phyloP scores from a whole-genome alignment of 2,329 filamentous ascomycete species.

The Coniella lustricola region DNA sequence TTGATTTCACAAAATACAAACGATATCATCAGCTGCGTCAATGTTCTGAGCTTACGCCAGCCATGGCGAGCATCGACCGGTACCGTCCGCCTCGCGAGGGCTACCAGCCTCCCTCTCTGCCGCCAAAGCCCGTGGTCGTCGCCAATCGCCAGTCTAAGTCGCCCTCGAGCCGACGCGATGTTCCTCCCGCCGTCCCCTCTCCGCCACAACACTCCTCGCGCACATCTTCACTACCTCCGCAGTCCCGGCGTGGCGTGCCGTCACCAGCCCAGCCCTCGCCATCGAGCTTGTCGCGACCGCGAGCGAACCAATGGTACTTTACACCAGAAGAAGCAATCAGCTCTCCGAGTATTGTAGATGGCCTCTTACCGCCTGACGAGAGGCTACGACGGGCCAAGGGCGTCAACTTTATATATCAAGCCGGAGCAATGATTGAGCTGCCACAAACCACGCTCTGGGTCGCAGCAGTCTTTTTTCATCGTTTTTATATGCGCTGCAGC shows the following conservation, averaged over 20 bases:
- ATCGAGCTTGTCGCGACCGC: constrained; percentile 29
- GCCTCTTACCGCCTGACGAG: constrained; percentile 70
- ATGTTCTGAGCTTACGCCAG: constrained; percentile 17
- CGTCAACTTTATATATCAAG: constrained; percentile 93
- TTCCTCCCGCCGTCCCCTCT: constrained; percentile 56
- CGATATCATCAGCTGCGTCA: neutral
- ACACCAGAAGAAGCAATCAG: constrained; percentile 73
- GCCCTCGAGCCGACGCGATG: constrained; percentile 43
- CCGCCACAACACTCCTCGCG: constrained; percentile 50
- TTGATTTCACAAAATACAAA: too few relatives aligned
- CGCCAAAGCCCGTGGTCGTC: constrained; percentile 23
- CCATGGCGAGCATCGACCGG: constrained; percentile 53
- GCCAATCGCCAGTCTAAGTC: constrained; percentile 41
- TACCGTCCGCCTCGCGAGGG: constrained; percentile 51
- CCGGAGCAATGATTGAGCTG: constrained; percentile 84
- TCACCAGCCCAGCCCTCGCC: constrained; percentile 36
- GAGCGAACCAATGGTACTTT: constrained; percentile 76
- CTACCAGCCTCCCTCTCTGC: constrained; percentile 46
- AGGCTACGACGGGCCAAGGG: constrained; percentile 78
- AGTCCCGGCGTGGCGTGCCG: constrained; percentile 34
- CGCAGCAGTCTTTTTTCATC: constrained; percentile 88
- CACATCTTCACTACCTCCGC: constrained; percentile 47
- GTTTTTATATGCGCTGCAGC: constrained; percentile 87
- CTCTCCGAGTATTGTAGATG: constrained; percentile 79
- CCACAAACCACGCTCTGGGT: constrained; percentile 90